phyloP scores from a whole-genome alignment of 345 rosid genomes.

The Passiflora organensis region DNA sequence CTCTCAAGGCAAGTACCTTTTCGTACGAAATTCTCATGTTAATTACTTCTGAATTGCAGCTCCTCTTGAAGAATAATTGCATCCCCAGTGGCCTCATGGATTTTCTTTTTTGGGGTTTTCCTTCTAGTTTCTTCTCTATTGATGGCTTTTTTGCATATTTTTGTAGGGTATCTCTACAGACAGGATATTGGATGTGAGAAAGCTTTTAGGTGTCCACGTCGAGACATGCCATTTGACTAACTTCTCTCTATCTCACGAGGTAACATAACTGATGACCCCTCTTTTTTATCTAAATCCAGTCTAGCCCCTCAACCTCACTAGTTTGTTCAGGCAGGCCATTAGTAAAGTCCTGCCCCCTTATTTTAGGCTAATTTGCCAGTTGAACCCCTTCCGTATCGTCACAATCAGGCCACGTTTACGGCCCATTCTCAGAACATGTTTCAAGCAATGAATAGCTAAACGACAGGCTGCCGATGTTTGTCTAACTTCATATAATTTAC shows the following conservation, averaged over 20 bases:
- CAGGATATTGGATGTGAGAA: slow-evolving; percentile 31
- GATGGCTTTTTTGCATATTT: too few species aligned
- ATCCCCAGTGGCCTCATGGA: not conserved
- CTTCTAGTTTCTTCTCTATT: not conserved
- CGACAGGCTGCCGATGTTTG: too few species aligned
- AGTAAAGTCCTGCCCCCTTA: too few species aligned
- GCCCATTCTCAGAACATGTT: too few species aligned
- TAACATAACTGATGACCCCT: slow-evolving; percentile 1
- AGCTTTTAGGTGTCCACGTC: slow-evolving; percentile 24
- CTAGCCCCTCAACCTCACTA: too few species aligned
- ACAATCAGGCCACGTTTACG: too few species aligned
- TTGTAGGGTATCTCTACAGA: slow-evolving; percentile 31
- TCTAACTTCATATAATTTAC: too few species aligned
- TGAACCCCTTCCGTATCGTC: too few species aligned
- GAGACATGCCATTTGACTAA: slow-evolving; percentile 32
- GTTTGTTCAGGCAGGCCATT: too few species aligned
- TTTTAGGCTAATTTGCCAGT: too few species aligned
- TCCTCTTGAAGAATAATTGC: not conserved
- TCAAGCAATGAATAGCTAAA: too few species aligned
- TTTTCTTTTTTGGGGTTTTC: not conserved
- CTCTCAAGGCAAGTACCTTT: slow-evolving; percentile 24
- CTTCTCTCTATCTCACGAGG: slow-evolving; percentile 35
- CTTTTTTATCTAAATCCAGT: not conserved
- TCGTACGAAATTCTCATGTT: too few species aligned
- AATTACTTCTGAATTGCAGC: not conserved